A percentile compares a stretch with the other conserved stretches of the same genome.
Conservation (phyloP, 768 basidiomycete species). For the Amanita brunnescens region DNA sequence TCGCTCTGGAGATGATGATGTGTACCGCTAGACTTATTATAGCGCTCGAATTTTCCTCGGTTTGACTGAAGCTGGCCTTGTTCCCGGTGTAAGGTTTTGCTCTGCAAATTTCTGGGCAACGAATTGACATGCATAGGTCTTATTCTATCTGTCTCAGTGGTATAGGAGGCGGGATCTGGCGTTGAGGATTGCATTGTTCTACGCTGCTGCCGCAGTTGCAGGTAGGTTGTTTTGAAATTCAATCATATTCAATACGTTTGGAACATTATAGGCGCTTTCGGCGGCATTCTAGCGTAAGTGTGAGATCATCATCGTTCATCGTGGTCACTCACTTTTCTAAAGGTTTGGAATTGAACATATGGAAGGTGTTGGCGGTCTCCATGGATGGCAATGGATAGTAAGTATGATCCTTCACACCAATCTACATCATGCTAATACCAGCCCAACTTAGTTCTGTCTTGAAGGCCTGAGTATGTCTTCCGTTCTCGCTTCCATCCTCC, state of each 20-base stretch:
- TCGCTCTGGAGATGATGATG: constrained; percentile 6
- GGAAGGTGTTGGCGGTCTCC: constrained; percentile 29
- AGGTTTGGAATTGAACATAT: constrained; percentile 39
- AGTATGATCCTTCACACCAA: constrained; percentile 9
- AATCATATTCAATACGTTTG: not conserved
- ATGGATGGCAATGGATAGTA: constrained; percentile 46
- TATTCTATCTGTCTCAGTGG: constrained; percentile 47
- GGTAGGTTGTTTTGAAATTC: constrained; percentile 18
- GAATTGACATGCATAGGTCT: constrained; percentile 18
- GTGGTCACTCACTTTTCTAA: constrained; percentile 15
- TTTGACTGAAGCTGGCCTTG: constrained; percentile 29
- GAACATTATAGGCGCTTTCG: constrained; percentile 28
- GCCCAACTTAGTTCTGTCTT: constrained; percentile 30
- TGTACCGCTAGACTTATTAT: not conserved
- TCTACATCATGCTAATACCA: not conserved
- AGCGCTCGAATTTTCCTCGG: constrained; percentile 33
- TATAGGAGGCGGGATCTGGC: constrained; percentile 52
- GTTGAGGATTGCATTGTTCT: constrained; percentile 52
- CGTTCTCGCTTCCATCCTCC: not conserved
- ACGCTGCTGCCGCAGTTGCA: constrained; percentile 51
- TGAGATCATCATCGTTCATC: not conserved
- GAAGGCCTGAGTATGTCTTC: constrained; percentile 30
- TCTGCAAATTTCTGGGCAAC: not conserved
- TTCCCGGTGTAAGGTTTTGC: constrained; percentile 23
- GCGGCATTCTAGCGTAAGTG: constrained; percentile 41